Base-by-base conservation (phyloP, 2,329 filamentous ascomycete genomes). In the Dactylellina leptospora region DNA sequence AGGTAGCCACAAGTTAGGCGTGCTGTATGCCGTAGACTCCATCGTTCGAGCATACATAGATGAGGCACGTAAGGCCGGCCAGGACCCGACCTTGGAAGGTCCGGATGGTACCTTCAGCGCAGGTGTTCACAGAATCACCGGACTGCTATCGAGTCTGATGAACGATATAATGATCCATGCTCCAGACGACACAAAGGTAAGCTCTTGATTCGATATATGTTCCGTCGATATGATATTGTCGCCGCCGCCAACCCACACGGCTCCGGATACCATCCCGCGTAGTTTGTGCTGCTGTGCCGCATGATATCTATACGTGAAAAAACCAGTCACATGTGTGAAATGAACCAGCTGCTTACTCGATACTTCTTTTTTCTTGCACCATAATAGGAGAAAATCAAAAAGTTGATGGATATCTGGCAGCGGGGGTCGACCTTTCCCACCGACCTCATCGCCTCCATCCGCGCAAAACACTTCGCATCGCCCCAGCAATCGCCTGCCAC, bases 1-100 rank as follows among this genome's bases (percentile, higher is more conserved):
- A 72, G 88, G 88, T 80, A 96, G 92, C 80, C 93, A 99, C 86
- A 99, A 99, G 83, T 86, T 99, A 81, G 95, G 95, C 82, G 93
- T 97, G 79, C 89, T 99, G 83, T 99, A 99, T 88, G 93, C 97
- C 83, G 91, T 99, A 93, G 95, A 99, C 86, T 96, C 93, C 84
- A 93, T 99, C 86, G 93, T 93, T 81, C 92, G 95, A 82, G 93
- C 96, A 84, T 99, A 95, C 93, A 88, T 96, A 84, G 93, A 97
- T 81, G 90, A 92, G 82, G 93, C 95, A 78, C 95, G 93, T 82
- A 86, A 88, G 78, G 86, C 90, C 76, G 91, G 90, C 78, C 93
- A 97, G 80, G 82, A 89, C 79, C 87, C 92, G 81, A 90, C 90
- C 82, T 88, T 86, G 81, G 85, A 87, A 81, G 92, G 93, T 76